These are phyloP conservation scores for Rhizophlyctis rosea DNA, from an alignment of 192 early-diverging fungal genomes.

Conservation along the genomic window DNA sequence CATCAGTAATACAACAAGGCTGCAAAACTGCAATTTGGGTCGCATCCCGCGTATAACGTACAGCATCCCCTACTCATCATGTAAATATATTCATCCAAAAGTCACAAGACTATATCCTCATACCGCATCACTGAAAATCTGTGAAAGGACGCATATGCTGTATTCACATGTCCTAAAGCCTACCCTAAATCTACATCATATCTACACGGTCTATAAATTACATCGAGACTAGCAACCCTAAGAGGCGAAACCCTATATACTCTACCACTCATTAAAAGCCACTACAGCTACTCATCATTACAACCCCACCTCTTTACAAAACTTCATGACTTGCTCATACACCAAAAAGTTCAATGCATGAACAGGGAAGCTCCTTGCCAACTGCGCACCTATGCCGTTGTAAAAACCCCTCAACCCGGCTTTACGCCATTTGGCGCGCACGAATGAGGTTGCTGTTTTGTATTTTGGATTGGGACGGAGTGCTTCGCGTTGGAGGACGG, in stretches of 20 bases:
- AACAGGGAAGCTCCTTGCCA: constrained; percentile 48
- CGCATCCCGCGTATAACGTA: constrained; percentile 75
- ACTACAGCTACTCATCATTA: too few species aligned
- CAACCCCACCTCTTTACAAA: constrained; percentile 4
- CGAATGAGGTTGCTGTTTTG: constrained; percentile 27
- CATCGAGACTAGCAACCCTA: too few species aligned
- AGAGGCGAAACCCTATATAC: too few species aligned
- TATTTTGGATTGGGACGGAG: constrained; percentile 42
- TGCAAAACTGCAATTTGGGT: constrained; percentile 94
- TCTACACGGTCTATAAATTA: too few species aligned
- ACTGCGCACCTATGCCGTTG: constrained; percentile 45
- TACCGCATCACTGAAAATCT: too few species aligned
- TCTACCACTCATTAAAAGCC: too few species aligned
- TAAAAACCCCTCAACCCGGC: constrained; percentile 48
- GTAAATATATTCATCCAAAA: too few species aligned
- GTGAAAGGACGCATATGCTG: too few species aligned
- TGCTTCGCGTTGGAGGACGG: constrained; percentile 50
- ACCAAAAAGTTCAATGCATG: constrained; percentile 52
- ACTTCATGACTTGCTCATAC: constrained; percentile 32
- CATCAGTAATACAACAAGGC: constrained; percentile 76
- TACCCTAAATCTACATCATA: too few species aligned
- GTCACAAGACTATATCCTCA: too few species aligned
- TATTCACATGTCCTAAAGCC: too few species aligned
- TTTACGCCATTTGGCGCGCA: constrained; percentile 28
- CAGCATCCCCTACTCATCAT: too few species aligned